Evolutionary conservation across 2,329 filamentous ascomycete genomes (phyloP), one percentile per base, ranked within the genome.

Genomic region (Beauveria sp.): DNA sequence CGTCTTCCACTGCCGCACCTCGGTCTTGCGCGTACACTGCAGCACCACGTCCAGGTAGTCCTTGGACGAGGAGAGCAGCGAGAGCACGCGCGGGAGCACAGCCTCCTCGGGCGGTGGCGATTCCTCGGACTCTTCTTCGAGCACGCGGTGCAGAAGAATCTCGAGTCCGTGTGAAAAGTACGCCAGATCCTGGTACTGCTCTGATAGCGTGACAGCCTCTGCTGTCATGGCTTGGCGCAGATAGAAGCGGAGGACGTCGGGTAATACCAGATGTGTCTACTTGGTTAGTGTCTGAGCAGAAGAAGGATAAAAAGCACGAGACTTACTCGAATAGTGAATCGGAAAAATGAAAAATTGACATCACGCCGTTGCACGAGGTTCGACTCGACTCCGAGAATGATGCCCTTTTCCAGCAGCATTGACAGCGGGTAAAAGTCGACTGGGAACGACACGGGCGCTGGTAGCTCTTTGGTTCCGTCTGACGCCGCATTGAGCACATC

Each of bases 361-460:
- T 99, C 93, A 56, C 92, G 87, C 61, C 94, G 85, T 74, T 97
- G 93, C n/a, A 96, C 87, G 63, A 97, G 79, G 67, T 97, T 94
- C 0, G 92, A 88, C 71, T 99, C 94, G 14, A 97, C 85, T 0
- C 94, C 94, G 55, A 97, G 80, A 2, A 97, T 80, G 62, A 97
- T 91, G 1, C 91, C 93, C 72, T 97, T 97, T 62, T 87, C 87
- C n/a, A 96, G 77, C 5, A 97, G 77, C 3, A 93, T 84, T 1
- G 92, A 96, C 16, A 97, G 77, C 0, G 94, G 94, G 69, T 97
- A 97, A 73, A 97, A 99, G 72, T 99, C 94, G n/a, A 96, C 80
- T 0, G 89, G 83, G 60, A 97, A 85, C 26, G 87, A 84, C 12
- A 96, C 87, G 2, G 90, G 84, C 9, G 84, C 80, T 2, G 90